These are phyloP conservation scores for Phytophthora fragariaefolia DNA, from an alignment of 352 stramenopile species.

Conservation along the genomic window DNA sequence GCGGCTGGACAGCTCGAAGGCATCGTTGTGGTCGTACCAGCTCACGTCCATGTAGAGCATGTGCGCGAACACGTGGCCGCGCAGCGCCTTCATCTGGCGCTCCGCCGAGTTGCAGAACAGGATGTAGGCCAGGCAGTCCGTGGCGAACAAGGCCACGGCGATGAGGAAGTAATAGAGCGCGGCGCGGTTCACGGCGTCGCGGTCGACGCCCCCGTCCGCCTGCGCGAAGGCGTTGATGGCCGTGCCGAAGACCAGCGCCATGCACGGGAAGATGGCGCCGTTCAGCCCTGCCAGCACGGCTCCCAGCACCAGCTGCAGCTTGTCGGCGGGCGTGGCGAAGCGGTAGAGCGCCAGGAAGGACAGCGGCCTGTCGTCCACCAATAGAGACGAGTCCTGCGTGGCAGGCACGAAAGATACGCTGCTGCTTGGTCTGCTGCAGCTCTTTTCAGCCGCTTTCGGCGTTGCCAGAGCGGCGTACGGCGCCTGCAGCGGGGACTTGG, in stretches of 20 bases:
- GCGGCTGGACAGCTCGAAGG: conserved; percentile 39
- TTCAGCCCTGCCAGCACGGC: conserved; percentile 43
- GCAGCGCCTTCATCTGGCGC: conserved; percentile 47
- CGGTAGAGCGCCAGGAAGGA: conserved; percentile 44
- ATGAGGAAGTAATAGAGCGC: conserved; percentile 40
- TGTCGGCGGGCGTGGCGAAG: conserved; percentile 42
- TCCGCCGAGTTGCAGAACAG: conserved; percentile 27
- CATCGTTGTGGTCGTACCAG: conserved; percentile 50
- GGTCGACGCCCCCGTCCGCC: conserved; percentile 39
- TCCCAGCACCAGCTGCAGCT: conserved; percentile 36
- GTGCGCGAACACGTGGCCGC: conserved; percentile 37
- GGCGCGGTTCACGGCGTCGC: conserved; percentile 27
- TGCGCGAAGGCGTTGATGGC: conserved; percentile 46
- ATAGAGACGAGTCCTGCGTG: neutral
- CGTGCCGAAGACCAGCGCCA: conserved; percentile 59
- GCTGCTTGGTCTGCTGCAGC: neutral
- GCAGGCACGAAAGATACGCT: neutral
- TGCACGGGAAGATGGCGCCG: conserved; percentile 54
- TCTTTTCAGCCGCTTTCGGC: neutral
- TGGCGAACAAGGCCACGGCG: conserved; percentile 44
- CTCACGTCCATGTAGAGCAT: conserved; percentile 52
- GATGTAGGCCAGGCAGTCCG: conserved; percentile 23
- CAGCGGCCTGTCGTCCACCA: conserved; percentile 1
- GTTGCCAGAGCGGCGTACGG: neutral
- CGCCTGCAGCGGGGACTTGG: neutral